Conservation (phyloP, 73 alveolate genomes). For the Paramecium biaurelia region DNA sequence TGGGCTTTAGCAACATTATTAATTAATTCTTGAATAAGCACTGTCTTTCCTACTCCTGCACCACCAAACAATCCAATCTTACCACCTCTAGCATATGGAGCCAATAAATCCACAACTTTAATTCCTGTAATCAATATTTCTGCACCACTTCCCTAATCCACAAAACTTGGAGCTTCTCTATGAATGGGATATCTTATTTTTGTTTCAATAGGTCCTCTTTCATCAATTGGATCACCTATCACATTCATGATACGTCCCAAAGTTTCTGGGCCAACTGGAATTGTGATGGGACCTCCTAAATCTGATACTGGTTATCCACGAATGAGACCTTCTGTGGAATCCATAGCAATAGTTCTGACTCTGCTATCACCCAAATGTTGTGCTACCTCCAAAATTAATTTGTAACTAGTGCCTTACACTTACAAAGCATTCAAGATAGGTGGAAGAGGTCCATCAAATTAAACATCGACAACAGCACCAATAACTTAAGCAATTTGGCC, state of each 20-base stretch:
- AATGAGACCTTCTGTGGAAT: slow-evolving; percentile 96
- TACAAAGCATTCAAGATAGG: slow-evolving; percentile 95
- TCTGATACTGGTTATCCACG: slow-evolving; percentile 92
- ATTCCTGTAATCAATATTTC: slow-evolving; percentile 90
- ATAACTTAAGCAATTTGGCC: slow-evolving; percentile 93
- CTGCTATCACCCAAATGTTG: slow-evolving; percentile 93
- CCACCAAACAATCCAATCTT: slow-evolving; percentile 95
- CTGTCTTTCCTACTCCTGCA: slow-evolving; percentile 99
- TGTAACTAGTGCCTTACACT: slow-evolving; percentile 82
- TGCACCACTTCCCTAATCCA: slow-evolving; percentile 89
- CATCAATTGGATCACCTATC: slow-evolving; percentile 97
- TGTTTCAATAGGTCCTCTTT: slow-evolving; percentile 90
- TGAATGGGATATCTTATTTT: slow-evolving; percentile 86
- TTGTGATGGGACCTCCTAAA: slow-evolving; percentile 91
- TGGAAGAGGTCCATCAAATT: slow-evolving; percentile 93
- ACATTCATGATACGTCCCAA: slow-evolving; percentile 96
- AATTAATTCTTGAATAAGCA: slow-evolving; percentile 95
- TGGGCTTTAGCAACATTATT: slow-evolving; percentile 94
- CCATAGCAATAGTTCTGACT: slow-evolving; percentile 97
- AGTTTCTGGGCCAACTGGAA: slow-evolving; percentile 97
- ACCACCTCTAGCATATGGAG: slow-evolving; percentile 98
- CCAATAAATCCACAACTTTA: slow-evolving; percentile 97
- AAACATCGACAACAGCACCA: slow-evolving; percentile 99
- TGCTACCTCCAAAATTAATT: slow-evolving; percentile 96
- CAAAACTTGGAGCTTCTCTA: slow-evolving; percentile 95